A percentile compares a stretch with the other conserved stretches of the same genome.
Evolutionary conservation across 345 rosid species (phyloP).

Genomic region (Acer campestre): DNA sequence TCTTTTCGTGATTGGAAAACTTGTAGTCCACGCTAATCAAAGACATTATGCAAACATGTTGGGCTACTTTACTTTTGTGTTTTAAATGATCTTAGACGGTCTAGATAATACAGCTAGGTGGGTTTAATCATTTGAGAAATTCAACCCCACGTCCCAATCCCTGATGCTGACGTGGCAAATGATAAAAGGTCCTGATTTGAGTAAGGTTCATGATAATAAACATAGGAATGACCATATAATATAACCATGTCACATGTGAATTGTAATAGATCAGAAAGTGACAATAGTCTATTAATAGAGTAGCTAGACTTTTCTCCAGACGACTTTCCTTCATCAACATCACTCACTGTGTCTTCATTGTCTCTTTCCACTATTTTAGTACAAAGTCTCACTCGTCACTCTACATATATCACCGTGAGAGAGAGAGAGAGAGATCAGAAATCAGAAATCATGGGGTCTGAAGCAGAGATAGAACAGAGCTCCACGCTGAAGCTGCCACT

Average conservation of each 20-base stretch:
- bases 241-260: not conserved
- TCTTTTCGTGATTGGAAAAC: not conserved
- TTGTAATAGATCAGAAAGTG: not conserved
- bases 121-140: not conserved
- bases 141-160: not conserved
- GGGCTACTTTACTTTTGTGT: not conserved
- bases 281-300: not conserved
- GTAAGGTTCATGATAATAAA: not conserved
- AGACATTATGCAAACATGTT: not conserved
- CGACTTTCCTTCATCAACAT: not conserved
- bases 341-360: slow-evolving; percentile 16
- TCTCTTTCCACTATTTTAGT: slow-evolving; percentile 17
- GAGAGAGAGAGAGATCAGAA: not conserved
- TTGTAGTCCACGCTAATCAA: not conserved
- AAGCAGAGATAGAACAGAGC: slow-evolving; percentile 31
- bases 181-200: not conserved
- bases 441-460: slow-evolving; percentile 27
- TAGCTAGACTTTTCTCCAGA: not conserved
- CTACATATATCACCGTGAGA: not conserved
- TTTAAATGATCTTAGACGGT: not conserved
- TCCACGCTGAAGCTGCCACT: slow-evolving; percentile 40
- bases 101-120: not conserved
- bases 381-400: not conserved
- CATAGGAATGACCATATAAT: not conserved
- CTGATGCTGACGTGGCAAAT: not conserved